Evolutionary conservation across 2,329 filamentous ascomycete genomes (phyloP).

Genomic region (Botryotinia globosa): DNA sequence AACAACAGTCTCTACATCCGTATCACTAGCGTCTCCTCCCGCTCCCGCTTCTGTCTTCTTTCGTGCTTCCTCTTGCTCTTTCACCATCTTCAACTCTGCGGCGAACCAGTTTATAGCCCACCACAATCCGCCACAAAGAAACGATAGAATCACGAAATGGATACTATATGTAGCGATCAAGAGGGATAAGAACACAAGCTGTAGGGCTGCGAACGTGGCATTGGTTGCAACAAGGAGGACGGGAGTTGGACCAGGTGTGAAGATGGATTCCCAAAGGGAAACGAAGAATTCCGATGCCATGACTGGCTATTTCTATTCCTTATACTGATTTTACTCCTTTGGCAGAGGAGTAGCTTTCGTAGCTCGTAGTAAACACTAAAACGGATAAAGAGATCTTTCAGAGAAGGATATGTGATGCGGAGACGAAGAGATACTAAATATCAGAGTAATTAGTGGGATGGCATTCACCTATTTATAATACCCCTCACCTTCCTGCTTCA

Average conservation of each 20-base stretch:
- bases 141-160: conserved; percentile 81
- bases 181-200: conserved; percentile 72
- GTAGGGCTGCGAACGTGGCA: conserved; percentile 79
- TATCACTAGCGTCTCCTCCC: conserved; percentile 40
- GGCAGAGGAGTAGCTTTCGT: neutral
- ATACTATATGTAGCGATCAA: conserved; percentile 80
- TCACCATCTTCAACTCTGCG: conserved; percentile 54
- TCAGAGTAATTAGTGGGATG: conserved; percentile 18
- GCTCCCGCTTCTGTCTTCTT: conserved; percentile 34
- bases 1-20: conserved; percentile 53
- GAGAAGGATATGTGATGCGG: neutral
- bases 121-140: conserved; percentile 81
- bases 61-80: conserved; percentile 36
- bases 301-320: neutral
- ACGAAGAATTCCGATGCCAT: conserved; percentile 51
- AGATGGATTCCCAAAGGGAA: conserved; percentile 87
- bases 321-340: neutral
- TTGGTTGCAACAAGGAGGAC: conserved; percentile 89
- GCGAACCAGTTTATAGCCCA: conserved; percentile 98
- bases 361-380: neutral
- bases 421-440: neutral
- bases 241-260: conserved; percentile 86
- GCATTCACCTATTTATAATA: conserved; percentile 19
- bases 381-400: neutral
- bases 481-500: conserved; percentile 20